A percentile compares a stretch with the other conserved stretches of the same genome.
phyloP scores from a whole-genome alignment of 305 asterid genomes.

The Fraxinus latifolia region DNA sequence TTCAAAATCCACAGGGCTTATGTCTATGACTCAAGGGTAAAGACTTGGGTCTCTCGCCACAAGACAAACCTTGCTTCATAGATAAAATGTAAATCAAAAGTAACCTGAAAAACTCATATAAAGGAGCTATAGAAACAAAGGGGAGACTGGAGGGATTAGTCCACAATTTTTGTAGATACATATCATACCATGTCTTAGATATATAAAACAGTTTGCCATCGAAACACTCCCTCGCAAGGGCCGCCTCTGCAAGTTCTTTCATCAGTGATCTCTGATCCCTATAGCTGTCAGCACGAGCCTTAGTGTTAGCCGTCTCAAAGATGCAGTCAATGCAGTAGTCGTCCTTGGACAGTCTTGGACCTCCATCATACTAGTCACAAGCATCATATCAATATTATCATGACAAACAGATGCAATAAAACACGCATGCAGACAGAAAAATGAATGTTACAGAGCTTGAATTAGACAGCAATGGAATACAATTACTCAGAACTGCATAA shows the following conservation, averaged over 20 bases:
- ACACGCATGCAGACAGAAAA: constrained; percentile 19
- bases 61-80: not conserved
- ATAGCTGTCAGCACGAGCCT: constrained; percentile 66
- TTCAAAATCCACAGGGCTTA: not conserved
- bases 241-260: constrained; percentile 93
- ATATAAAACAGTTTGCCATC: constrained; percentile 63
- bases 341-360: constrained; percentile 73
- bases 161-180: constrained; percentile 2
- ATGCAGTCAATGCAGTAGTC: constrained; percentile 80
- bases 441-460: constrained; percentile 6
- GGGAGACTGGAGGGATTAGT: constrained; percentile 6
- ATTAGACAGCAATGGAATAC: not conserved
- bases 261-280: constrained; percentile 70
- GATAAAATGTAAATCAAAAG: constrained; percentile 13
- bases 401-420: not conserved
- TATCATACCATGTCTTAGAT: constrained; percentile 83
- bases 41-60: not conserved
- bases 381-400: constrained; percentile 26
- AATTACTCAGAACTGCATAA: not conserved
- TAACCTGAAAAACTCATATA: not conserved
- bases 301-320: constrained; percentile 60
- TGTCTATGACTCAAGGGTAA: not conserved
- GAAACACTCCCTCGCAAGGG: constrained; percentile 64
- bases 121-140: constrained; percentile 11
- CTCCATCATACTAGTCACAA: constrained; percentile 74